Conservation (phyloP, 176 grass and related monocot genomes). For the Cenchrus purpureus region DNA sequence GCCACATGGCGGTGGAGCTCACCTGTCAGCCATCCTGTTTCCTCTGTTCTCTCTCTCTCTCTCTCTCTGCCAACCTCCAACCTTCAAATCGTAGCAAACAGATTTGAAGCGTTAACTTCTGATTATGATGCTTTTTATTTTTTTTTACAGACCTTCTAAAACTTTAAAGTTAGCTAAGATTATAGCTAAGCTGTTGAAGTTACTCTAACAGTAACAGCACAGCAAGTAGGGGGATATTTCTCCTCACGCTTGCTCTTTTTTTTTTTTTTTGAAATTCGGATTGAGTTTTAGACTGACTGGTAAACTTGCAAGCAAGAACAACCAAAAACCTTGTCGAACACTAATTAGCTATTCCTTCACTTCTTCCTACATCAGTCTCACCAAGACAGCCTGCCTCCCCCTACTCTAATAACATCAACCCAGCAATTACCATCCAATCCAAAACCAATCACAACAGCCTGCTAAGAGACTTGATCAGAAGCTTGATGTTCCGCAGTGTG, state of each 20-base stretch:
- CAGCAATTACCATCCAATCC: conserved; percentile 7
- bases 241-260: conserved; percentile 8
- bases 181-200: too few species aligned
- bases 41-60: too few species aligned
- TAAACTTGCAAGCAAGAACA: conserved; percentile 11
- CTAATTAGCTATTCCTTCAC: neutral
- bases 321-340: conserved; percentile 4
- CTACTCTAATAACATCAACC: conserved; percentile 28
- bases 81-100: too few species aligned
- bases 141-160: too few species aligned
- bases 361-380: conserved; percentile 12
- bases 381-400: neutral
- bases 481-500: conserved; percentile 76
- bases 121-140: too few species aligned
- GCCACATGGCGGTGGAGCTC: too few species aligned
- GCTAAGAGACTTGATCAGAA: conserved; percentile 95
- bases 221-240: too few species aligned
- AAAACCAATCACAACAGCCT: conserved; percentile 67
- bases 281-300: neutral
- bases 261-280: neutral
- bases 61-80: too few species aligned
- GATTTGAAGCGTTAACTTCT: too few species aligned
- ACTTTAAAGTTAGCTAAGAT: too few species aligned
- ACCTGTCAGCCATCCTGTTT: too few species aligned
- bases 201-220: too few species aligned